phyloP scores from a whole-genome alignment of 1,284 basidiomycete genomes.

The Ustilago lituana region DNA sequence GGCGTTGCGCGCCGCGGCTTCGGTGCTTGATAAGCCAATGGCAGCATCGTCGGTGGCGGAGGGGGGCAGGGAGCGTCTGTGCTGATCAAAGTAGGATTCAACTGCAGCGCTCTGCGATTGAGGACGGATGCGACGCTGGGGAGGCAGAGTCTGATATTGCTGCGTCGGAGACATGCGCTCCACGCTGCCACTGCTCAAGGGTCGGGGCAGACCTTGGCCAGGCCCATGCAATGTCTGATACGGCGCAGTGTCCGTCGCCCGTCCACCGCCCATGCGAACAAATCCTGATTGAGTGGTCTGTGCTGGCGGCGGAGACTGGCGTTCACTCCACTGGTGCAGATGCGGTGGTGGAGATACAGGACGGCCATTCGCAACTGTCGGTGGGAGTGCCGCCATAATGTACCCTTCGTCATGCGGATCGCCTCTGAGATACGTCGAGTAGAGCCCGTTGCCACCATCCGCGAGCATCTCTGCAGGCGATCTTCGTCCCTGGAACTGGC shows the following conservation, averaged over 20 bases:
- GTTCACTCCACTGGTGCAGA: conserved; percentile 30
- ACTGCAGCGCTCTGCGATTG: conserved; percentile 21
- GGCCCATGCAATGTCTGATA: conserved; percentile 34
- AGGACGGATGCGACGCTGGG: conserved; percentile 28
- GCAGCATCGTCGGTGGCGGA: conserved; percentile 8
- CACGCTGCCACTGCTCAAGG: conserved; percentile 29
- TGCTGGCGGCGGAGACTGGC: conserved; percentile 35
- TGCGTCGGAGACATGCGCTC: conserved; percentile 29
- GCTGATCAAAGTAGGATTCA: conserved; percentile 37
- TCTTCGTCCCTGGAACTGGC: conserved; percentile 31
- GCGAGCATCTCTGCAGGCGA: conserved; percentile 44
- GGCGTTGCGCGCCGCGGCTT: conserved; percentile 35
- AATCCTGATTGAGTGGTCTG: conserved; percentile 42
- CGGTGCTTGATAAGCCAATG: conserved; percentile 31
- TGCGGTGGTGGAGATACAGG: conserved; percentile 36
- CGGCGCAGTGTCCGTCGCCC: conserved; percentile 50
- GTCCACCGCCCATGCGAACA: conserved; percentile 54
- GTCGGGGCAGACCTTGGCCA: conserved; percentile 10
- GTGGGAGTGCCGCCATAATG: conserved; percentile 61
- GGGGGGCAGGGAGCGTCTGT: conserved; percentile 16
- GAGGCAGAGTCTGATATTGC: conserved; percentile 14
- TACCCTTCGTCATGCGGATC: conserved; percentile 57
- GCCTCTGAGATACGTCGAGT: conserved; percentile 48
- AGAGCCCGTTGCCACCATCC: conserved; percentile 39
- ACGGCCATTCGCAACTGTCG: conserved; percentile 9